Evolutionary conservation across 495 filamentous ascomycete species (phyloP), one percentile per base, ranked within the genome.

Genomic region (Tuber melanosporum): DNA sequence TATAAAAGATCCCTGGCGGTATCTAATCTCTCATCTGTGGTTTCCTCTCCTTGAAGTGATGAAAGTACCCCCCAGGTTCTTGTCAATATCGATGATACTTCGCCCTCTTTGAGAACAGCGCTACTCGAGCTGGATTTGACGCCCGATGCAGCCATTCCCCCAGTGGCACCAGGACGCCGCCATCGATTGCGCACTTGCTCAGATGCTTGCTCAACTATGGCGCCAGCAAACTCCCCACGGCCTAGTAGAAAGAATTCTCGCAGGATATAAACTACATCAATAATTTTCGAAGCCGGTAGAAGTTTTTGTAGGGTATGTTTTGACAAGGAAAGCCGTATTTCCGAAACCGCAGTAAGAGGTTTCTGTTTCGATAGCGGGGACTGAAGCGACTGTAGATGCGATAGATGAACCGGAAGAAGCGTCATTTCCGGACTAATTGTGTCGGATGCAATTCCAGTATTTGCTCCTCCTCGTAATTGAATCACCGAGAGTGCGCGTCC

Each of bases 401-500:
- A 84, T 12, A 97, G 89, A 85, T 98, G 93, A 2, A 88, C 87
- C 26, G 91, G 88, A 36, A 96, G 87, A 14, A 94, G 87, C 32
- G 89, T 89, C 70, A 91, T 86, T 39, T 90, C 88, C 10, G 89
- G 87, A 12, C 88, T 85, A 45, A 87, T 87, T 17, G 81, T 79
- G 19, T 85, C 85, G 39, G 86, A 85, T 32, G 83, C 86, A n/a
- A 70, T 71, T 15, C 73, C 66, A 71, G 45, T 73, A 3, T 82
- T 79, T 26, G 82, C 82, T 19, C 84, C 83, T 22, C 85, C 85
- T 70, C 88, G 86, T 39, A 86, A 84, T 49, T 91, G 86, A 69
- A 97, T 91, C 75, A 95, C 92, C 75, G 95, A 93, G 66, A 98
- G 85, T 0, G 93, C 95, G 76, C 91, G 91, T 2, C 95, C 95